Base-by-base conservation (phyloP, 768 basidiomycete species). In the Boletus sp. region DNA sequence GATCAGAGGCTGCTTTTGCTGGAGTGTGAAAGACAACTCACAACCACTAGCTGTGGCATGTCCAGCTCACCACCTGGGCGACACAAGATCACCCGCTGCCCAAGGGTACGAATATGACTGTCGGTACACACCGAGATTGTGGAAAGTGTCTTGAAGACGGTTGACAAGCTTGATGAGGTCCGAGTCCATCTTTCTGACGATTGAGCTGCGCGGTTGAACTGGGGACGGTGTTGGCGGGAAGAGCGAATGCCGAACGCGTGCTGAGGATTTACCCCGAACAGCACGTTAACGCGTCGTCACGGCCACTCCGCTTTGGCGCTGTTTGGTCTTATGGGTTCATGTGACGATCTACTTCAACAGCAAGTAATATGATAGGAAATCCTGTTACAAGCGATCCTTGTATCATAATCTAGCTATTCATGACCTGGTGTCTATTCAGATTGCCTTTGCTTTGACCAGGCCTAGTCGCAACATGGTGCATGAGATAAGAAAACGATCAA, bases 141-240 rank as follows among this genome's bases (percentile, higher is more conserved):
- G 82, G 75, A 93, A 93, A 53, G 91, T 93, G 64, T 93, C 92
- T 75, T 98, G 94, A 51, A 98, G 85, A 75, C 87, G 90, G 77
- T 97, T 97, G 41, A 98, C 95, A 14, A 96, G 83, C 64, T 87
- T 87, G 60, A 98, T 98, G 57, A 98, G 84, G 70, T 96, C 92
- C 39, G 88, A 84, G 72, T 98, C 95, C 95, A 98, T 98, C 58
- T 21, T 68, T 64, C 7, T 42, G 8, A 35, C 33, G n/a, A 32
- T 40, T 30, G 17, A 21, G 38, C 47, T 52, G 27, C 21, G 34
- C 37, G 30, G 48, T 52, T 8, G 33, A 50, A n/a, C n/a, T 51
- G 30, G 42, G 10, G 45, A 59, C 7, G 27, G n/a, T 35, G 58
- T 14, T 49, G 56, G 32, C 32, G 44, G 44, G 54, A 57, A 46